Evolutionary conservation across 2,329 filamentous ascomycete genomes (phyloP).

Genomic region (Aaosphaeria arxii): DNA sequence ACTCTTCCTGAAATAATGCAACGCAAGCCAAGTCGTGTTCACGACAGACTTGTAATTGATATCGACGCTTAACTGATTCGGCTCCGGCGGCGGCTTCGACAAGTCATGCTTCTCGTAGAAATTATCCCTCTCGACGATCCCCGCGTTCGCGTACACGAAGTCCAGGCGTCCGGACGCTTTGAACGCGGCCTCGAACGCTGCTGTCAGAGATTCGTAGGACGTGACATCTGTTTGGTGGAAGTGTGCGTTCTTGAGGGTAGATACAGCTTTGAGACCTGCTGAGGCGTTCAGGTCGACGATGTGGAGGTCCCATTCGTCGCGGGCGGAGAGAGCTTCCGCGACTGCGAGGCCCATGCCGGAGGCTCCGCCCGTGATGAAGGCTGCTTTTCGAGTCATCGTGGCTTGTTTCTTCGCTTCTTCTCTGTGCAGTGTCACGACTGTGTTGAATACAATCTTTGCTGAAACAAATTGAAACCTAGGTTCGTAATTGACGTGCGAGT

Average conservation of each 20-base stretch:
- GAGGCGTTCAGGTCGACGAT: slow-evolving; percentile 40
- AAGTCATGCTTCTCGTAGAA: slow-evolving; percentile 39
- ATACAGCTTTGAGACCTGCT: slow-evolving; percentile 28
- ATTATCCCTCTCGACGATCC: slow-evolving; percentile 42
- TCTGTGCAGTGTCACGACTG: too few species aligned
- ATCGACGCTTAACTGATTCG: slow-evolving; percentile 35
- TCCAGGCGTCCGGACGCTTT: slow-evolving; percentile 36
- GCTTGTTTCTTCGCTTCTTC: background rate
- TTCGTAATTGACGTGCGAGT: too few species aligned
- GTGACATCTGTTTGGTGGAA: slow-evolving; percentile 42
- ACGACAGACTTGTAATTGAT: slow-evolving; percentile 38
- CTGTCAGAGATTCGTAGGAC: slow-evolving; percentile 32
- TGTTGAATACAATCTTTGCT: too few species aligned
- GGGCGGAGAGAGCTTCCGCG: slow-evolving; percentile 36
- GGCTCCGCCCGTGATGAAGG: slow-evolving; percentile 75
- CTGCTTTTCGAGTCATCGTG: slow-evolving; percentile 33
- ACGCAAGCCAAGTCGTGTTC: slow-evolving; percentile 40
- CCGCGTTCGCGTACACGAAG: slow-evolving; percentile 51
- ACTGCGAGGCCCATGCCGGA: slow-evolving; percentile 51
- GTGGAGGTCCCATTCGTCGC: slow-evolving; percentile 39
- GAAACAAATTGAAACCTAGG: too few species aligned
- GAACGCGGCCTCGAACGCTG: slow-evolving; percentile 40
- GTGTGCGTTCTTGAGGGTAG: slow-evolving; percentile 24
- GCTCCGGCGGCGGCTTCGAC: slow-evolving; percentile 23
- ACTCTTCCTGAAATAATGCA: slow-evolving; percentile 40